Percentiles rank a stretch among this genome's conserved stretches.
These are phyloP conservation scores for Bretschneidera sinensis DNA, from an alignment of 345 rosid genomes.

Conservation along the genomic window DNA sequence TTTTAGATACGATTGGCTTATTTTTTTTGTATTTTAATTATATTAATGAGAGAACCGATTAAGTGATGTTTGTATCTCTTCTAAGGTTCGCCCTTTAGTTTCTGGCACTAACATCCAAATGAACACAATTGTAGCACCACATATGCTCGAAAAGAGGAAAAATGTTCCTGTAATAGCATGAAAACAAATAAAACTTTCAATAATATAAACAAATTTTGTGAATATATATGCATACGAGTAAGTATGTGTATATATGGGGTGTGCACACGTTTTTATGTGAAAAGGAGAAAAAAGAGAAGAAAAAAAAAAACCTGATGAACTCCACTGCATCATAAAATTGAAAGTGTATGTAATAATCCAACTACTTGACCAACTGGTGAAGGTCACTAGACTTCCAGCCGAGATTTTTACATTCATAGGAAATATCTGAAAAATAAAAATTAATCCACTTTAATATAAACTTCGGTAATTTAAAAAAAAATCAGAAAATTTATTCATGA, in stretches of 20 bases:
- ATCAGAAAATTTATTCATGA: neutral
- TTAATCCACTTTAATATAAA: neutral
- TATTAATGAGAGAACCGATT: conserved; percentile 18
- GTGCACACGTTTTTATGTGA: too few species aligned
- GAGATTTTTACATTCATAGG: conserved; percentile 45
- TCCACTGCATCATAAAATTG: conserved; percentile 51
- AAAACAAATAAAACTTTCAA: neutral
- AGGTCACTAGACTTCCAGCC: conserved; percentile 47
- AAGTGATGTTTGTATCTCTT: conserved; percentile 54
- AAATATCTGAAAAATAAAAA: conserved; percentile 29
- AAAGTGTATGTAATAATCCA: conserved; percentile 45
- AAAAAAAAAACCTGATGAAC: conserved; percentile 16
- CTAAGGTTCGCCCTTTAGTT: conserved; percentile 57
- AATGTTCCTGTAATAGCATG: conserved; percentile 28
- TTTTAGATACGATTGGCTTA: too few species aligned
- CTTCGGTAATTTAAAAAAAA: neutral
- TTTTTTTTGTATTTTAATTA: neutral
- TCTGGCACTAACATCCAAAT: conserved; percentile 47
- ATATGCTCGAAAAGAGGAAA: conserved; percentile 35
- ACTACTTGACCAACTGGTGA: conserved; percentile 36
- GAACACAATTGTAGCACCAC: conserved; percentile 33
- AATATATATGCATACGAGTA: too few species aligned
- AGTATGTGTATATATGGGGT: neutral
- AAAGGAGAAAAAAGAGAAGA: neutral
- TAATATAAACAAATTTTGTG: too few species aligned